A percentile compares a stretch with the other conserved stretches of the same genome.
These are phyloP conservation scores for Yarrowia divulgata DNA, from an alignment of 805 yeast genomes.

Conservation along the genomic window DNA sequence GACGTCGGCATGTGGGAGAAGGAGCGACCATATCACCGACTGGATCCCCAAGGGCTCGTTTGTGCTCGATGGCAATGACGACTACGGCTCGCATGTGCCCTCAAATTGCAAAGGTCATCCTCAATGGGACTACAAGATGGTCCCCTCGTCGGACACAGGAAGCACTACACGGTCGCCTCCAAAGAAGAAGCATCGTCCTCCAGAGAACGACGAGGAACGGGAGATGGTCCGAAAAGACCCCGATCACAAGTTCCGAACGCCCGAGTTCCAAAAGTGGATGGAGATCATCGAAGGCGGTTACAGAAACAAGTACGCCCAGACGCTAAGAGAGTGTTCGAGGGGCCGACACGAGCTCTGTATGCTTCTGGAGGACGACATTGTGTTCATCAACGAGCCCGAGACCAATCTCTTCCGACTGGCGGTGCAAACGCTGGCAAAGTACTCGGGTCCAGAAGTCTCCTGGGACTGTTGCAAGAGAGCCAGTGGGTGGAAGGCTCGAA, in stretches of 20 bases:
- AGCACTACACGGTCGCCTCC: neutral
- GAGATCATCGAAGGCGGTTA: neutral
- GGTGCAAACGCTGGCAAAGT: neutral
- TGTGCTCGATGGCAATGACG: neutral
- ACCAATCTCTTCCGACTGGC: neutral
- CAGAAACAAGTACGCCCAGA: constrained; percentile 15
- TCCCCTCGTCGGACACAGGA: neutral
- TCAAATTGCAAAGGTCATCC: neutral
- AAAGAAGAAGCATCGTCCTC: neutral
- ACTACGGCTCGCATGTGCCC: neutral
- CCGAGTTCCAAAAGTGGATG: constrained; percentile 21
- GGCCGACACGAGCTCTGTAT: constrained; percentile 42
- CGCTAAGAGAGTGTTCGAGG: constrained; percentile 31
- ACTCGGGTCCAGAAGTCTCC: constrained; percentile 9
- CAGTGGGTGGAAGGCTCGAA: neutral
- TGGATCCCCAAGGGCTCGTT: constrained; percentile 2
- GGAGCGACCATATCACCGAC: neutral
- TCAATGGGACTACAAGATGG: neutral
- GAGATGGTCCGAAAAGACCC: neutral
- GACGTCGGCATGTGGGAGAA: neutral
- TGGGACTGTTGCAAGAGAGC: constrained; percentile 19
- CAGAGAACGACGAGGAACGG: neutral
- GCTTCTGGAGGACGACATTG: constrained; percentile 43
- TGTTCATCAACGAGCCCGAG: constrained; percentile 36
- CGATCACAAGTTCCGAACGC: constrained; percentile 9